A percentile compares a stretch with the other conserved stretches of the same genome.
Conservation (phyloP, 1,284 basidiomycete genomes). For the Papiliotrema laurentii region DNA sequence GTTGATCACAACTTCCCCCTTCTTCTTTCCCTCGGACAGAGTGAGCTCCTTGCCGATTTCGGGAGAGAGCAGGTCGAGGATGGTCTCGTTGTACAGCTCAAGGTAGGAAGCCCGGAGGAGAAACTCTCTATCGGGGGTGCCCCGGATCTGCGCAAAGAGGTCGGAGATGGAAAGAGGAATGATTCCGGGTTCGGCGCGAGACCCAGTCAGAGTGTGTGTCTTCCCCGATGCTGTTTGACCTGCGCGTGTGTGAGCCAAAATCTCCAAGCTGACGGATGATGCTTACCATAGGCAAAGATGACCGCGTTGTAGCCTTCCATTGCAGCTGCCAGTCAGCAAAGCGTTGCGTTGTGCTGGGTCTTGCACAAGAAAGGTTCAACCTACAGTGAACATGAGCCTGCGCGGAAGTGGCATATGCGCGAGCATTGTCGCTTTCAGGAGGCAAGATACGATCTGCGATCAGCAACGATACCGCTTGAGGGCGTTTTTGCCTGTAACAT, state of each 20-base stretch:
- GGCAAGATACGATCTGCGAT: conserved; percentile 47
- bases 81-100: conserved; percentile 94
- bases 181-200: conserved; percentile 80
- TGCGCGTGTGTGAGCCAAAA: too few relatives aligned
- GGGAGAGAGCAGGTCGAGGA: conserved; percentile 57
- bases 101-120: conserved; percentile 90
- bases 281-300: conserved; percentile 90
- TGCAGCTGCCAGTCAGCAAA: conserved; percentile 54
- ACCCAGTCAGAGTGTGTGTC: conserved; percentile 84
- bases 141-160: conserved; percentile 51
- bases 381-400: conserved; percentile 69
- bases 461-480: conserved; percentile 2
- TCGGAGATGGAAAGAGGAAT: conserved; percentile 80
- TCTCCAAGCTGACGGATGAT: too few relatives aligned
- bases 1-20: conserved; percentile 46
- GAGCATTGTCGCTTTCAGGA: conserved; percentile 67
- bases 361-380: not conserved
- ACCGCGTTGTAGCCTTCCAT: conserved; percentile 97
- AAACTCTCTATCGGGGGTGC: conserved; percentile 64
- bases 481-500: conserved; percentile 52
- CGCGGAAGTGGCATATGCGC: conserved; percentile 77
- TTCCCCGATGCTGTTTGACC: conserved; percentile 68
- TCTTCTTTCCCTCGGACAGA: conserved; percentile 45
- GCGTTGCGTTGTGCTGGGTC: not conserved
- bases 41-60: conserved; percentile 35